Evolutionary conservation across 371 early-diverging fungal genomes (phyloP), one percentile per base, ranked within the genome.

Genomic region (Chytridium lagenaria): DNA sequence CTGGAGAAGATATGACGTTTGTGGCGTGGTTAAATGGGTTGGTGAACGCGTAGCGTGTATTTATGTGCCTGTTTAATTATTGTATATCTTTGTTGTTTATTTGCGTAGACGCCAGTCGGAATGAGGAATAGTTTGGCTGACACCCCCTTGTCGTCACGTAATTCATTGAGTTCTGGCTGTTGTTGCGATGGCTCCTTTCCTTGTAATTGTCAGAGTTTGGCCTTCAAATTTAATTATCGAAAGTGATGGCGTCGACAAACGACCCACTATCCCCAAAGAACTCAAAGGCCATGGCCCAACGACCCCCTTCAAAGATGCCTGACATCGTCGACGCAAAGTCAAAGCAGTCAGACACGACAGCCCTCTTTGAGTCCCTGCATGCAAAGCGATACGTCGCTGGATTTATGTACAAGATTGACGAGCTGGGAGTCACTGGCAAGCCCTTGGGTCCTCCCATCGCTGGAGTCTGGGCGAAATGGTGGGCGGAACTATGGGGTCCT

Each of bases 401-500:
- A 22, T 74, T 64, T 51, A 30, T 74, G n/a, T 74, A 74, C 51
- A 34, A 36, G n/a, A 37, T 72, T 33, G 57, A 50, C 40, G 70
- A 34, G 26, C 74, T 59, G 3, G 26, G 55, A 10, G 22, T 34
- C 19, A 39, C 44, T n/a, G 52, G 34, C 23, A 23, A 50, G 38
- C 69, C 69, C 10, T n/a, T 39, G 22, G 76, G 76, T 33, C 57
- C 57, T 55, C 57, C 57, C 15, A 55, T 55, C 57, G 57, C 57
- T 7, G 77, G 74, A 1, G 73, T 59, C 10, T 81, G 83, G 80
- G 40, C 44, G 0, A 83, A 83, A 59, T 79, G 71, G 71, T 80
- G 81, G 81, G 69, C 67, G 39, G 81, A 83, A 44, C 66, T 80
- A 10, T 72, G 76, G 55, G 80, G 80, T 3, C 79, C 84, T 19